Evolutionary conservation across 306 rosid genomes (phyloP), one percentile per base, ranked within the genome.

Genomic region (Sophora flavescens): DNA sequence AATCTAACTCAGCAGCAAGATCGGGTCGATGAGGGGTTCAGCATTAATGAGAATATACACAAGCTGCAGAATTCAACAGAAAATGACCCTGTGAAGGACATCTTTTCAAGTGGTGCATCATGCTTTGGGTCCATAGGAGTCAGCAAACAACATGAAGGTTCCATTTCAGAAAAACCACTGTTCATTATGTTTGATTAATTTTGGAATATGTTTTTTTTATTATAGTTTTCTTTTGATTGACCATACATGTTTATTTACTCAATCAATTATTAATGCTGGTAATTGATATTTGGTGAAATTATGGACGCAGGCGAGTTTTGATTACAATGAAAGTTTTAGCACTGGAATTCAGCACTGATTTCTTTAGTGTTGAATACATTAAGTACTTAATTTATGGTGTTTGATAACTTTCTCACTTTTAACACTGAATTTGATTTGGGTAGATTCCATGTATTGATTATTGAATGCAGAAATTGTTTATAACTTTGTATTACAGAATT

Each of bases 81-180:
- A 76, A 52, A 80, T 62, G 76, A 74, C 56, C 70, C 44, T 12
- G 59, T 44, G 42, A 63, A 78, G 36, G 76, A 36, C 64, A 36
- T 77, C 62, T 65, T 63, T 68, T 80, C 74, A 61, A 69, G 75
- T 68, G 82, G 74, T 13, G 41, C 51, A 15, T 63, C 83, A 45
- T 33, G 59, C 80, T 58, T 51, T 74, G 81, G 78, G 68, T 75
- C 82, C 62, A 22, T 51, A 1, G 75, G 78, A 68, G 60, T 39
- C 79, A 64, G 71, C 22, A 63, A 85, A 68, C 47, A 59, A 52
- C 71, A 66, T 78, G 86, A 90, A 92, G 96, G 88, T 92, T 84
- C 66, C 41, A 67, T 80, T 80, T 41, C 22, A 47, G 76, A 70
- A 33, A 56, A 56, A 22, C 2, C 39, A 16, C 39, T 68, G 13